Evolutionary conservation across 2,329 filamentous ascomycete genomes (phyloP), one percentile per base, ranked within the genome.

Genomic region (Hypoxylon sp.): DNA sequence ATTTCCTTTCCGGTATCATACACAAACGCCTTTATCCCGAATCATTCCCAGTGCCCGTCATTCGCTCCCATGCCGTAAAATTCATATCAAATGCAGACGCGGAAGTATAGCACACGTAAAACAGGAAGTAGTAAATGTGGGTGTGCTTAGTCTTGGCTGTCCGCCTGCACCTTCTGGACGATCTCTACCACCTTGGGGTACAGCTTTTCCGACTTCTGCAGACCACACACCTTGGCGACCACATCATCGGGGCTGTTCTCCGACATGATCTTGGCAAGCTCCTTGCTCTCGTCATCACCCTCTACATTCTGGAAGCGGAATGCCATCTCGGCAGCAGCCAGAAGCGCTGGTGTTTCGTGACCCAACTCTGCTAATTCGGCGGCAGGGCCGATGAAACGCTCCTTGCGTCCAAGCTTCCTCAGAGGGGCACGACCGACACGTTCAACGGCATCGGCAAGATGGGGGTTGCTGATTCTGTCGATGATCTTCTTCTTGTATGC

Each of bases 221-320:
- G 86, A 44, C 94, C 94, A 74, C 93, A 97, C 71, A 99, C 88
- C 81, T 95, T 88, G 78, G 85, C 84, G 50, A 95, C 93, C 8
- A 95, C 92, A 1, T 92, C 90, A 74, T 92, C 90, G 13, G 95
- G 85, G 2, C 85, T 85, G 77, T 91, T 87, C 70, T 90, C 86
- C 68, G 92, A 89, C 84, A 99, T 91, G 78, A 97, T 94, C 84
- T 92, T 90, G 76, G 93, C 93, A 10, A 99, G 87, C 82, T 97
- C 91, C 73, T 84, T 85, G 71, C 92, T 97, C 87, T 98, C 96
- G 0, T 97, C 93, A 71, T 99, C 96, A 11, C 90, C 94, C 74
- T 94, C 89, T 62, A 98, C 92, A 75, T 97, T 93, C 84, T 98
- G 94, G 90, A 98, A 99, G 71, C 92, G 93, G 80, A 99, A 91